A percentile compares a stretch with the other conserved stretches of the same genome.
phyloP scores from a whole-genome alignment of 2,329 filamentous ascomycete genomes.

The Exophiala calicioides region DNA sequence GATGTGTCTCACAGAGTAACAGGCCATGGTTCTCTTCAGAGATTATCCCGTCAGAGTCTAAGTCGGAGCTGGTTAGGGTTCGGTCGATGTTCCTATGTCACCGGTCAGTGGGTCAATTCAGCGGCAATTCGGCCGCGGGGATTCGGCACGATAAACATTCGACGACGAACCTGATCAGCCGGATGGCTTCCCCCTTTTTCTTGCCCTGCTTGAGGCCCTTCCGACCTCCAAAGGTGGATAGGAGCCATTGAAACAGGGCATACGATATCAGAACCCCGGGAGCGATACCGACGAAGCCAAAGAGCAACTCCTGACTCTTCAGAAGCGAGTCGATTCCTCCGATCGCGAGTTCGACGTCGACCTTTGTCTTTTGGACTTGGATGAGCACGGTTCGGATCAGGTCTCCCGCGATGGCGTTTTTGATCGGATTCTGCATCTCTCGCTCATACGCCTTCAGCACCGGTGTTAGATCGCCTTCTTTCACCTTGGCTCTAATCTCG shows the following conservation, averaged over 20 bases:
- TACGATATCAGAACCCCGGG: constrained; percentile 88
- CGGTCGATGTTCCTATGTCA: constrained; percentile 73
- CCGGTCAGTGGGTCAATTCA: not conserved
- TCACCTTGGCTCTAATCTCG: constrained; percentile 75
- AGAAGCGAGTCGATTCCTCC: constrained; percentile 91
- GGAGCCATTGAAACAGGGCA: constrained; percentile 71
- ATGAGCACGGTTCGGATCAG: constrained; percentile 88
- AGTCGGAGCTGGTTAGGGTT: constrained; percentile 68
- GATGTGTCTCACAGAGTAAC: constrained; percentile 84
- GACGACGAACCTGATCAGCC: constrained; percentile 65
- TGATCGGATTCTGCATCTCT: constrained; percentile 78
- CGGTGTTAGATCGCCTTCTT: constrained; percentile 88
- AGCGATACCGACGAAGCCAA: constrained; percentile 90
- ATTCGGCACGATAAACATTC: not conserved
- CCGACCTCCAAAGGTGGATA: constrained; percentile 67
- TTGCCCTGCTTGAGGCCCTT: constrained; percentile 66
- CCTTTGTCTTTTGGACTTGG: constrained; percentile 98
- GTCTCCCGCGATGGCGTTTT: constrained; percentile 81
- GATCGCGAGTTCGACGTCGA: constrained; percentile 94
- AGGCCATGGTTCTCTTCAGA: constrained; percentile 92
- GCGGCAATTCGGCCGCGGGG: not conserved
- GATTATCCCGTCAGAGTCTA: constrained; percentile 71
- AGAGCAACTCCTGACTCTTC: constrained; percentile 94
- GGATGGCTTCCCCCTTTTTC: constrained; percentile 69
- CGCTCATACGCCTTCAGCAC: constrained; percentile 89